Evolutionary conservation across 208 protist genomes (phyloP), one percentile per base, ranked within the genome.

Genomic region (Acanthamoeba quina): DNA sequence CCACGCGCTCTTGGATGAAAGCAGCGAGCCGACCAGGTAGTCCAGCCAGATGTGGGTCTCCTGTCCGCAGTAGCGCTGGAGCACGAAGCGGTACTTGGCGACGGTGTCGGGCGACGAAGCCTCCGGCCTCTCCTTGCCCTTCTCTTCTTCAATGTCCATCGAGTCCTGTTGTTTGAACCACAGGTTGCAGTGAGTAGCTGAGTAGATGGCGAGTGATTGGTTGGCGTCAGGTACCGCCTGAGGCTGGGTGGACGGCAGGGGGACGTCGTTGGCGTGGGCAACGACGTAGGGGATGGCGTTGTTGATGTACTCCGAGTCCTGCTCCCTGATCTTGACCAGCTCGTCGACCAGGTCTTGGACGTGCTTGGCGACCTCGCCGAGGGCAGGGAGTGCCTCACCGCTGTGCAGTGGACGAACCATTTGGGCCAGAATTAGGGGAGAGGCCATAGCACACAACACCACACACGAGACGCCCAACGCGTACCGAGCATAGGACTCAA

Each of bases 41-140:
- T 95, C 94, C 54, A 95, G 70, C 94, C 86, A 92, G 68, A 92
- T 92, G 31, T 92, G 86, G 15, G 86, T 94, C 54, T 94, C 90
- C 49, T 94, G 90, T 13, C 90, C 90, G 37, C 90, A 85, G 44
- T 94, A 94, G 47, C 90, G 64, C 21, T 85, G 90, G 7, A 94
- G 74, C 34, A 94, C 70, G 52, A 94, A 94, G 54, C 90, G 56
- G 26, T 85, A 94, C 21, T 64, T 47, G 21, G 64, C 70, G 54
- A 70, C 34, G 24, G 47, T 76, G 29, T 92, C 86, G 47, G 60
- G 34, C 9, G 68, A 60, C 60, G 44, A 34, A 5, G 10, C 49
- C 15, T 80, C 37, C 0, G 9, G 44, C 21, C 82, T 93, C 24
- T 92, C 88, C 68, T 92, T 72, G 64, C 44, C 88, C 88, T 92